Evolutionary conservation across 2,329 filamentous ascomycete species (phyloP).

Genomic region (Aspergillus unguis): DNA sequence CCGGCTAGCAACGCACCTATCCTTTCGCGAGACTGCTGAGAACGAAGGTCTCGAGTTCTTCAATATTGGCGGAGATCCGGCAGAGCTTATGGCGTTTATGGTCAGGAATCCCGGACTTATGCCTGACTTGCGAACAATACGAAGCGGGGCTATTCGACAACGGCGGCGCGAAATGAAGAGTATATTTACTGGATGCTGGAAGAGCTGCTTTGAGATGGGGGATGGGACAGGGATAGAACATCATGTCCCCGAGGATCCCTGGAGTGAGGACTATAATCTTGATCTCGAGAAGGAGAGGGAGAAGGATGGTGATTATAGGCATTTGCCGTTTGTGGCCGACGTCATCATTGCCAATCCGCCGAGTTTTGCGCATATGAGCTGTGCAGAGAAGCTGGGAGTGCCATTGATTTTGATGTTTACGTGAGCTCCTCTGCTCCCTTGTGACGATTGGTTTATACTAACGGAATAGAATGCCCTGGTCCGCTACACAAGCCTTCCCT

Average conservation of each 20-base stretch:
- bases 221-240: conserved; percentile 55
- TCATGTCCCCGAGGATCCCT: conserved; percentile 50
- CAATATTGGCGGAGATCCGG: conserved; percentile 70
- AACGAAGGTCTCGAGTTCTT: conserved; percentile 73
- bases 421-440: conserved; percentile 42
- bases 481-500: conserved; percentile 77
- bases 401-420: conserved; percentile 88
- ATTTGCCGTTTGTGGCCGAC: conserved; percentile 73
- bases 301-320: conserved; percentile 41
- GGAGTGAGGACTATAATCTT: conserved; percentile 15
- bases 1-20: conserved; percentile 68
- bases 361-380: conserved; percentile 73
- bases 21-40: conserved; percentile 65
- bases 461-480: conserved; percentile 72
- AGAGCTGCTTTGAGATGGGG: conserved; percentile 76
- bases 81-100: conserved; percentile 83
- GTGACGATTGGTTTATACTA: not conserved
- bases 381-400: conserved; percentile 72
- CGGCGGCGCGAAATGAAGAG: conserved; percentile 71
- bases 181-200: conserved; percentile 82
- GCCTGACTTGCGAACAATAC: conserved; percentile 74
- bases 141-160: conserved; percentile 72
- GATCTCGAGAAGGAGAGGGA: too few relatives aligned
- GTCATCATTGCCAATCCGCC: conserved; percentile 85
- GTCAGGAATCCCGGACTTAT: conserved; percentile 84